A percentile compares a stretch with the other conserved stretches of the same genome.
These are phyloP conservation scores for Vitis cinerea DNA, from an alignment of 164 flowering plant species.

Conservation along the genomic window DNA sequence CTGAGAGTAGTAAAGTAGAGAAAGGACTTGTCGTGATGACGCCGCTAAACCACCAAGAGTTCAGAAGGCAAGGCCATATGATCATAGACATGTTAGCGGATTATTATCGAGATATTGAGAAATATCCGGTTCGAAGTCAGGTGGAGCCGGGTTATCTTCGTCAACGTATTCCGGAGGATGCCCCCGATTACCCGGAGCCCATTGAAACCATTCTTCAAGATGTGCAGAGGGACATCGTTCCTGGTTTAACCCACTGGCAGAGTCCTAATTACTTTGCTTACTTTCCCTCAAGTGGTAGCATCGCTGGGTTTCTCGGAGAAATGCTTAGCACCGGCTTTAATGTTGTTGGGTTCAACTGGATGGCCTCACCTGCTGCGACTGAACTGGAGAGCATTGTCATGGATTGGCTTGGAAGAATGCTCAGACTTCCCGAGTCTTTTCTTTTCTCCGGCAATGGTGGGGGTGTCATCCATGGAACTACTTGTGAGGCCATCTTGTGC, in stretches of 20 bases:
- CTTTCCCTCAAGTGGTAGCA: constrained; percentile 51
- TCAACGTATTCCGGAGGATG: constrained; percentile 39
- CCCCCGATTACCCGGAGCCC: constrained; percentile 51
- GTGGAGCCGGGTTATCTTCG: constrained; percentile 69
- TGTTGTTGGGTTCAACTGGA: constrained; percentile 72
- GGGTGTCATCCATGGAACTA: constrained; percentile 69
- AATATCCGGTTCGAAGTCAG: constrained; percentile 62
- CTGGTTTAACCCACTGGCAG: constrained; percentile 73
- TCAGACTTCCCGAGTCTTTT: constrained; percentile 31
- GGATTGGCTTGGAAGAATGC: constrained; percentile 22
- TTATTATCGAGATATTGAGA: constrained; percentile 50
- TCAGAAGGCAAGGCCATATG: constrained; percentile 58
- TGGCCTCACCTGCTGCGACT: constrained; percentile 56
- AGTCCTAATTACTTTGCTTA: constrained; percentile 68
- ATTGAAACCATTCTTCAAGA: constrained; percentile 52
- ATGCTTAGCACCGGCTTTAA: constrained; percentile 62
- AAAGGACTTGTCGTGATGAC: too few species aligned
- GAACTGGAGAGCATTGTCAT: constrained; percentile 25
- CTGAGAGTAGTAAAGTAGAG: too few species aligned
- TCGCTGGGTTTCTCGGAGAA: constrained; percentile 66
- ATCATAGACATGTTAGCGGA: constrained; percentile 65
- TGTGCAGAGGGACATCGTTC: constrained; percentile 44
- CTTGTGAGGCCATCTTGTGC: constrained; percentile 62
- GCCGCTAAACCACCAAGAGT: constrained; percentile 60
- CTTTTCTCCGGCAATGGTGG: constrained; percentile 63